These are phyloP conservation scores for Cubamyces lactineus DNA, from an alignment of 768 basidiomycete genomes.

Conservation along the genomic window DNA sequence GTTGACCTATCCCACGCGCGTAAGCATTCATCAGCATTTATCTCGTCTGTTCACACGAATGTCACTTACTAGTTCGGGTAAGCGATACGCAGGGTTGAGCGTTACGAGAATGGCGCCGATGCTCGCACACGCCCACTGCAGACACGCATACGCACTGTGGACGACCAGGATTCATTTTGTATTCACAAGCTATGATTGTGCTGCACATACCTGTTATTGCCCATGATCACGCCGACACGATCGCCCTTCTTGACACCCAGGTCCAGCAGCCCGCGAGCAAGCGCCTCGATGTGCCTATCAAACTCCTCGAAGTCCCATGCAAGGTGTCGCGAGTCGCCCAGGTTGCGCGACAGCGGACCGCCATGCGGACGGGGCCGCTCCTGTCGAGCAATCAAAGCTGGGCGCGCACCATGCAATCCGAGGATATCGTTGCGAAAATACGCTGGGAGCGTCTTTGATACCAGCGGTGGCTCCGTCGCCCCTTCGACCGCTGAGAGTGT, in stretches of 20 bases:
- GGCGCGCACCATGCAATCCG: slow-evolving; percentile 47
- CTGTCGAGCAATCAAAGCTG: slow-evolving; percentile 66
- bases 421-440: slow-evolving; percentile 66
- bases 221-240: slow-evolving; percentile 81
- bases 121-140: slow-evolving; percentile 88
- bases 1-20: slow-evolving; percentile 46
- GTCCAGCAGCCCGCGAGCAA: slow-evolving; percentile 68
- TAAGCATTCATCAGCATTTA: background rate
- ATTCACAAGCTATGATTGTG: background rate
- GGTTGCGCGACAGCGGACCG: slow-evolving; percentile 58
- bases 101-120: slow-evolving; percentile 85
- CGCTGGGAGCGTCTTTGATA: slow-evolving; percentile 55
- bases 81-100: slow-evolving; percentile 79
- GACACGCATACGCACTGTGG: slow-evolving; percentile 70
- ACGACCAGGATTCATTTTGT: background rate
- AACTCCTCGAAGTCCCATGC: slow-evolving; percentile 80
- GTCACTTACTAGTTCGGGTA: slow-evolving; percentile 68
- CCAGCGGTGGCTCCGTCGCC: slow-evolving; percentile 56
- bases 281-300: slow-evolving; percentile 62
- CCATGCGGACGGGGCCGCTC: slow-evolving; percentile 63
- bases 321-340: slow-evolving; percentile 53
- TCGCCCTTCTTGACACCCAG: slow-evolving; percentile 78
- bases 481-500: slow-evolving; percentile 58
- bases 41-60: background rate
- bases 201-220: slow-evolving; percentile 71